Evolutionary conservation across 2,329 filamentous ascomycete species (phyloP).

Genomic region (Acephala macrosclerotiorum): DNA sequence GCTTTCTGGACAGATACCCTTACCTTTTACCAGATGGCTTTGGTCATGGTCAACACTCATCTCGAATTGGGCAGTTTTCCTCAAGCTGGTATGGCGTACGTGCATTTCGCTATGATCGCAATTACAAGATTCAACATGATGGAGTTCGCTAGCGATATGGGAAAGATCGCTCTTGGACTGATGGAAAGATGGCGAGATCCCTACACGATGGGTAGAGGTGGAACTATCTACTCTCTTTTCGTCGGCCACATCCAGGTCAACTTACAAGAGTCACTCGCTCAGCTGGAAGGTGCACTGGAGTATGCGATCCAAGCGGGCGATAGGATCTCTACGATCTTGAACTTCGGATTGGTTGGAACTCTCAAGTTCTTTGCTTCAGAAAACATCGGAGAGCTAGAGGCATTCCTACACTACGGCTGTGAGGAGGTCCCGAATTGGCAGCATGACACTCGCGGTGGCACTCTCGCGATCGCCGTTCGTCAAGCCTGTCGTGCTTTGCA

Average conservation of each 20-base stretch:
- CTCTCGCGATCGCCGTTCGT: slow-evolving; percentile 69
- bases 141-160: slow-evolving; percentile 70
- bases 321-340: slow-evolving; percentile 74
- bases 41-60: slow-evolving; percentile 73
- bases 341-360: slow-evolving; percentile 71
- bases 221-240: slow-evolving; percentile 74
- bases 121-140: slow-evolving; percentile 76
- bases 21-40: slow-evolving; percentile 74
- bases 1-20: slow-evolving; percentile 78
- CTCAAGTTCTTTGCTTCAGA: slow-evolving; percentile 75
- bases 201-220: slow-evolving; percentile 71
- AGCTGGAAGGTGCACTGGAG: slow-evolving; percentile 72
- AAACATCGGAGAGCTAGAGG: slow-evolving; percentile 73
- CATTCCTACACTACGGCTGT: slow-evolving; percentile 72
- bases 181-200: slow-evolving; percentile 68
- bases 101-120: slow-evolving; percentile 73
- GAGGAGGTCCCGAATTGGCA: slow-evolving; percentile 79
- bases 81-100: slow-evolving; percentile 72
- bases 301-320: slow-evolving; percentile 73
- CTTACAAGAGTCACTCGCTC: slow-evolving; percentile 62
- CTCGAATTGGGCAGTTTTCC: slow-evolving; percentile 70
- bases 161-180: slow-evolving; percentile 67
- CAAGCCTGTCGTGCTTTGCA: slow-evolving; percentile 75
- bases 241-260: slow-evolving; percentile 73
- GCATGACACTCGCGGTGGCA: slow-evolving; percentile 74